Evolutionary conservation across 2,329 filamentous ascomycete genomes (phyloP), one percentile per base, ranked within the genome.

Genomic region (Sphaceloma murrayae): DNA sequence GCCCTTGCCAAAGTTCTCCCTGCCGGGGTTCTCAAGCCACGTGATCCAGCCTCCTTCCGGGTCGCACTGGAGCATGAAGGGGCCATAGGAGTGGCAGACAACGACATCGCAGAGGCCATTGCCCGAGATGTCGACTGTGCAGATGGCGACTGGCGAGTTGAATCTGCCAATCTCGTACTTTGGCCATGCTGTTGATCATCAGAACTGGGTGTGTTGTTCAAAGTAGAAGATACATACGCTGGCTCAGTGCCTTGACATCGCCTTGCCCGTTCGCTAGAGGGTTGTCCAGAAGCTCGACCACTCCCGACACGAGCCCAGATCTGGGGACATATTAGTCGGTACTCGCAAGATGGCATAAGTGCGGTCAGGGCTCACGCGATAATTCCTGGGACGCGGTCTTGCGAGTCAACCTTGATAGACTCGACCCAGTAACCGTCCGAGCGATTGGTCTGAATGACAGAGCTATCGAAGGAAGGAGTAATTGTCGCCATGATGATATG

Each of bases 161-260:
- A 40, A 40, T n/a, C 36, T 22, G 19, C 36, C 36, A 19, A 40
- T 40, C 36, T 40, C 36, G 16, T 40, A 40, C 24, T 40, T 40
- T 11, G 36, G 36, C 36, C 36, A 40, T 29, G 36, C 36, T 40
- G 4, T 4, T 2, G 14, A 26, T 4, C n/a, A 10, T 6, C 7
- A 27, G 11, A 27, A 29, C 24, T 29, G 36, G 6, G n/a, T 14
- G 2, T 14, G 33, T 36, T 18, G 17, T 18, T 4, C 10, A 17
- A 18, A 36, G 10, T 10, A 39, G 22, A 10, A 3, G 10, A 2
- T 18, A 30, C 36, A 14, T 30, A 30, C 36, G 22, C 9, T 40
- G 36, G 16, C 36, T 40, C 13, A 40, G 16, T 29, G 36, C 36
- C 14, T 40, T 40, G 11, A 40, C 36, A 10, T 40, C 36, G 5